Evolutionary conservation across 306 rosid genomes (phyloP).

Genomic region (Castanea sativa): DNA sequence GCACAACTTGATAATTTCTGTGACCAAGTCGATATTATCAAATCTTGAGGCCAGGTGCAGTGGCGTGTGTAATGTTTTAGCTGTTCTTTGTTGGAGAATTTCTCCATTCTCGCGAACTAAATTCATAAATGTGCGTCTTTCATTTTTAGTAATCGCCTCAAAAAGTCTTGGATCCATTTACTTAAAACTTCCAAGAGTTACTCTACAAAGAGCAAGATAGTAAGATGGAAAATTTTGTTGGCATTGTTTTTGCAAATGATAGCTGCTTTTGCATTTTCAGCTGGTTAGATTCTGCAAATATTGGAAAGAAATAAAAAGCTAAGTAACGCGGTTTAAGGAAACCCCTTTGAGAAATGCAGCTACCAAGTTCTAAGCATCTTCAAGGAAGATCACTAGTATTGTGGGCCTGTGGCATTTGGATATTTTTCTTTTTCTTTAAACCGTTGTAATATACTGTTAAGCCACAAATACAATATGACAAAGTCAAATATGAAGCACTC

Average conservation of each 20-base stretch:
- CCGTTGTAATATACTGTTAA: too few relatives aligned
- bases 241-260: too few relatives aligned
- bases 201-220: background rate
- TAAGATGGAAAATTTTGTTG: too few relatives aligned
- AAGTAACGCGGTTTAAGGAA: background rate
- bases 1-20: conserved; percentile 39
- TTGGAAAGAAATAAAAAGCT: background rate
- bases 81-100: conserved; percentile 46
- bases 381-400: background rate
- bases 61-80: conserved; percentile 38
- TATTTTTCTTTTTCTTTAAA: too few relatives aligned
- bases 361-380: background rate
- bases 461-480: too few relatives aligned
- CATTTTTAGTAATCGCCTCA: conserved; percentile 41
- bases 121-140: conserved; percentile 27
- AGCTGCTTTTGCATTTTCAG: background rate
- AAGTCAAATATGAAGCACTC: too few relatives aligned
- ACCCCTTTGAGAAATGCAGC: background rate
- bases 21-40: conserved; percentile 44
- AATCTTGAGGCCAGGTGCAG: conserved; percentile 62
- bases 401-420: too few relatives aligned
- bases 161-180: conserved; percentile 46
- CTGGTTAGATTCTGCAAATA: background rate
- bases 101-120: conserved; percentile 35
- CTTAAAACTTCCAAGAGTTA: background rate